phyloP scores from a whole-genome alignment of 257 asterid species.

The Forsythia suspensa region DNA sequence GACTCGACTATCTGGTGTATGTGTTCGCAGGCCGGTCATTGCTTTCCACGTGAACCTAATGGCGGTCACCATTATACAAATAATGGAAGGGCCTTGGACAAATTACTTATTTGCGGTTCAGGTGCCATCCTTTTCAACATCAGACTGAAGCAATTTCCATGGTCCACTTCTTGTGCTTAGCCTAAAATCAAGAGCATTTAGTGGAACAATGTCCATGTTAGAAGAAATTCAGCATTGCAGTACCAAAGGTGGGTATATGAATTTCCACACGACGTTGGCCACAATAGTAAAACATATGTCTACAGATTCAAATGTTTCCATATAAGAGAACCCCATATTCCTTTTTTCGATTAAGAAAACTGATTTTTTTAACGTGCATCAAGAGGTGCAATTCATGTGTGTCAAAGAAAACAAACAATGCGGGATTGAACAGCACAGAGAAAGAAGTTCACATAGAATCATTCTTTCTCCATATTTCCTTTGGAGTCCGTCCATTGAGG shows the following conservation, averaged over 20 bases:
- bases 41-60: not conserved
- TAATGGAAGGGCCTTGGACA: not conserved
- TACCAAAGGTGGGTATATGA: not conserved
- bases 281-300: not conserved
- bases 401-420: not conserved
- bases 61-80: not conserved
- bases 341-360: too few relatives aligned
- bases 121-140: conserved; percentile 41
- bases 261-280: not conserved
- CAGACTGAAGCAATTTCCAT: conserved; percentile 66
- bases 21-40: not conserved
- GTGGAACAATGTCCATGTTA: not conserved
- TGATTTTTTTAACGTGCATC: not conserved
- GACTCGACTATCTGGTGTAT: not conserved
- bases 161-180: conserved; percentile 75
- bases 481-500: too few relatives aligned
- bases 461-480: not conserved
- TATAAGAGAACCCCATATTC: not conserved
- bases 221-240: not conserved
- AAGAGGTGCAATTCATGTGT: not conserved
- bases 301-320: not conserved
- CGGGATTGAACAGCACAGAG: not conserved
- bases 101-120: conserved; percentile 22
- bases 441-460: not conserved
- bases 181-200: conserved; percentile 43